Base-by-base conservation (phyloP, 108 stramenopile genomes). In the Cyclotella distinguenda region DNA sequence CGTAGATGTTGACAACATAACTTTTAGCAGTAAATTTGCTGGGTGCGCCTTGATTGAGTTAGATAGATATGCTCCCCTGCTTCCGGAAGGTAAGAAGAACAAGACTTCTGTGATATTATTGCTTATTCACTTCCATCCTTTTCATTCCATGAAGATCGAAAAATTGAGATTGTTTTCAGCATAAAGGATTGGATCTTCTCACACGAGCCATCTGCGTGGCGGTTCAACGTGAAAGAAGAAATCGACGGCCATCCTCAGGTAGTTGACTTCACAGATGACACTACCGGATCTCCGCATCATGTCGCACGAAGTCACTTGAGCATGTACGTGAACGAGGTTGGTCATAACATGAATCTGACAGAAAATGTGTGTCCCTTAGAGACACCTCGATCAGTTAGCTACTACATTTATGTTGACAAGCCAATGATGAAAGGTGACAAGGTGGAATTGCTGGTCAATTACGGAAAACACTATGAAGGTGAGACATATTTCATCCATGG, bases 261-360 rank as follows among this genome's bases (percentile, higher is more conserved):
- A 6, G 62, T 78, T 15, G 77, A 78, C 44, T 68, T 78, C 53
- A 78, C 77, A 6, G 59, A 60, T 49, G 77, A 78, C 19, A 38
- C 54, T 4, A 73, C 71, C 0, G 77, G 77, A 11, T 55, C 58
- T 7, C 68, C 77, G 30, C 77, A 78, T 48, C 35, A 32, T 12
- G 58, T 26, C 18, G 77, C 77, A 11, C 36, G 40, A 56, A 38
- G 51, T 32, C 44, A 72, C 39, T 23, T 66, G 19, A 32, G 39
- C 6, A 72, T 72, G 77, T 78, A 78, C 28, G 77, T 78, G 0
- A 78, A 78, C 42, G 77, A 78, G 54, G 70, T 72, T 38, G 77
- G 77, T 0, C 62, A 78, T 36, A 43, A 67, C 35, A 43, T 21
- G 0, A 16, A 36, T 42, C 48, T 73, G 3, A 60, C 68, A 27